These are phyloP conservation scores for Aegilops bicornis DNA, from an alignment of 176 grass and related monocot species.

Conservation along the genomic window DNA sequence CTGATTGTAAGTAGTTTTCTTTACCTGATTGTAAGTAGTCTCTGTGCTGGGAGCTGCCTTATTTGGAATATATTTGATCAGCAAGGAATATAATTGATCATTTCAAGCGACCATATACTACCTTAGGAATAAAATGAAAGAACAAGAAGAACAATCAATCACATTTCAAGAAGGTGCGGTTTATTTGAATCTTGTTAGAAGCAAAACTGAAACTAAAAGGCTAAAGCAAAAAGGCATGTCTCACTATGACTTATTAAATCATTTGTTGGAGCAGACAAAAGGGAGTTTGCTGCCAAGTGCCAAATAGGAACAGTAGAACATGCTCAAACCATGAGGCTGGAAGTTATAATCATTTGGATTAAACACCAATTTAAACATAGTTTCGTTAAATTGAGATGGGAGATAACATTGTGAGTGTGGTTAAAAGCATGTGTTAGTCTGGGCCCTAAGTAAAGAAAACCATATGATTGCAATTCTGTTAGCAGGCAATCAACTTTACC, in stretches of 20 bases:
- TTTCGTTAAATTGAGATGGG: not conserved
- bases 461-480: not conserved
- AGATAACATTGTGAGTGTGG: not conserved
- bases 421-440: not conserved
- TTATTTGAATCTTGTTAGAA: not conserved
- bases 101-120: not conserved
- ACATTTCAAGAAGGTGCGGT: not conserved
- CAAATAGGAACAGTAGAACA: not conserved
- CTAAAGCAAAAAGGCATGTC: not conserved
- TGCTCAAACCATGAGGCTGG: slow-evolving; percentile 10
- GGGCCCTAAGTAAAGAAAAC: not conserved
- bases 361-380: not conserved
- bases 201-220: not conserved
- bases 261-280: not conserved
- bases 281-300: not conserved
- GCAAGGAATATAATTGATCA: not conserved
- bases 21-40: too few relatives aligned
- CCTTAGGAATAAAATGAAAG: not conserved
- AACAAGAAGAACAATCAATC: not conserved
- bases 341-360: not conserved
- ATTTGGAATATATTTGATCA: not conserved
- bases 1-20: too few relatives aligned
- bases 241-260: not conserved
- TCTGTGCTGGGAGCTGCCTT: too few relatives aligned
- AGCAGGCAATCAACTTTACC: not conserved